Percentiles rank a stretch among this genome's conserved stretches.
phyloP scores from a whole-genome alignment of 208 protist genomes.

The Phytomonas francai region DNA sequence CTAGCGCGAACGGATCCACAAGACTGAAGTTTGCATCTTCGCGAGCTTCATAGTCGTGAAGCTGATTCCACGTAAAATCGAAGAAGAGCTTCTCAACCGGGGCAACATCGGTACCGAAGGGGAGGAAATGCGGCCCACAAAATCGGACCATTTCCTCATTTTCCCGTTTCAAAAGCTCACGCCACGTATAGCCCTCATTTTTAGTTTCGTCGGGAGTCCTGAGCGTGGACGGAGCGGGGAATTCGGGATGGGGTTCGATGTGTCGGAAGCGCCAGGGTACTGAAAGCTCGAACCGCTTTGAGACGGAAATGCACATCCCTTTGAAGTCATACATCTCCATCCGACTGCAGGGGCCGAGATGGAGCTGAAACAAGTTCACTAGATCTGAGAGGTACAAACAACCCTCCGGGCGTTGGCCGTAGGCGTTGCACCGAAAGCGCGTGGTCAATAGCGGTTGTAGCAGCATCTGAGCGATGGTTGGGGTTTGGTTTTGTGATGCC shows the following conservation, averaged over 20 bases:
- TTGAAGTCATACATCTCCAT: slow-evolving; percentile 41
- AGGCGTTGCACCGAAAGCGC: slow-evolving; percentile 38
- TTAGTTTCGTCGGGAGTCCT: not conserved
- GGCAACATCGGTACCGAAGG: slow-evolving; percentile 42
- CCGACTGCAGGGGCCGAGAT: slow-evolving; percentile 60
- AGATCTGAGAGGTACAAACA: slow-evolving; percentile 40
- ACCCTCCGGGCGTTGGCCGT: slow-evolving; percentile 25
- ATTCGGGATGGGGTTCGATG: slow-evolving; percentile 6
- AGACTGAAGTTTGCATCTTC: slow-evolving; percentile 21
- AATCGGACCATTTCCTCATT: slow-evolving; percentile 35
- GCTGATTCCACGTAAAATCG: slow-evolving; percentile 60
- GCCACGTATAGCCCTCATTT: slow-evolving; percentile 26
- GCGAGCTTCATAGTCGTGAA: slow-evolving; percentile 55
- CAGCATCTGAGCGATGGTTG: slow-evolving; percentile 9
- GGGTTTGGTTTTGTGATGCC: not conserved
- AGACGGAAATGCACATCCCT: slow-evolving; percentile 65
- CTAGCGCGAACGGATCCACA: slow-evolving; percentile 21
- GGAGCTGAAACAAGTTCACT: slow-evolving; percentile 65
- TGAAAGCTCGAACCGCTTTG: slow-evolving; percentile 36
- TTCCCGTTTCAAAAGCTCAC: slow-evolving; percentile 35
- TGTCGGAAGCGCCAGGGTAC: slow-evolving; percentile 48
- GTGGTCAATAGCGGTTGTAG: slow-evolving; percentile 36
- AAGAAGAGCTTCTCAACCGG: slow-evolving; percentile 47
- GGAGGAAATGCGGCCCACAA: slow-evolving; percentile 35
- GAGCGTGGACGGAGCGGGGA: not conserved